Conservation (phyloP, 768 basidiomycete species). For the Hericium coralloides region DNA sequence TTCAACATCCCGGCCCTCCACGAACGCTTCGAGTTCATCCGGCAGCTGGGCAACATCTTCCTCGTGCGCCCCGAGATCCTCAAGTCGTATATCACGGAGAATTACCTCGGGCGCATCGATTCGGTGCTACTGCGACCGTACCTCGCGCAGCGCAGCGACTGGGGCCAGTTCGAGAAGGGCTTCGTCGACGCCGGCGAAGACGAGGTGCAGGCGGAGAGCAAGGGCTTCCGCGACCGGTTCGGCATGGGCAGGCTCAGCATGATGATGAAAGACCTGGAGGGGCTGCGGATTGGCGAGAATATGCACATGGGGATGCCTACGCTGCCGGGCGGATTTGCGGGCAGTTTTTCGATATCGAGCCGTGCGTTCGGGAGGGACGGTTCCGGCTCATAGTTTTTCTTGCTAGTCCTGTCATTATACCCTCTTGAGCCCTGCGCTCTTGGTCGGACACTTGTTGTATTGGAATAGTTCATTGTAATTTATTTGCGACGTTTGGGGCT, state of each 20-base stretch:
- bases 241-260: constrained; percentile 65
- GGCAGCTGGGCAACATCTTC: constrained; percentile 95
- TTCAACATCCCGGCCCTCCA: constrained; percentile 78
- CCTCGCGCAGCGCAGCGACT: constrained; percentile 84
- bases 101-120: constrained; percentile 89
- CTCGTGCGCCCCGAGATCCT: constrained; percentile 93
- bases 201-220: constrained; percentile 32
- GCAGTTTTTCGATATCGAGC: constrained; percentile 41
- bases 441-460: neutral
- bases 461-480: neutral
- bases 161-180: constrained; percentile 75
- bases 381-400: neutral
- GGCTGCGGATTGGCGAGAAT: constrained; percentile 49
- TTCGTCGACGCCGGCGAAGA: constrained; percentile 51
- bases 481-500: too few species aligned
- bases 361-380: constrained; percentile 30
- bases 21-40: constrained; percentile 96
- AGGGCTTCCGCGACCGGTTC: constrained; percentile 49
- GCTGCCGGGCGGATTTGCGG: constrained; percentile 43
- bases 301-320: constrained; percentile 44
- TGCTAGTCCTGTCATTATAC: neutral
- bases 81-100: constrained; percentile 91
- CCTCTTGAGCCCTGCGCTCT: neutral
- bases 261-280: constrained; percentile 86
- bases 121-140: constrained; percentile 81